Evolutionary conservation across 495 filamentous ascomycete genomes (phyloP), one percentile per base, ranked within the genome.

Genomic region (Trichoderma gamsii): DNA sequence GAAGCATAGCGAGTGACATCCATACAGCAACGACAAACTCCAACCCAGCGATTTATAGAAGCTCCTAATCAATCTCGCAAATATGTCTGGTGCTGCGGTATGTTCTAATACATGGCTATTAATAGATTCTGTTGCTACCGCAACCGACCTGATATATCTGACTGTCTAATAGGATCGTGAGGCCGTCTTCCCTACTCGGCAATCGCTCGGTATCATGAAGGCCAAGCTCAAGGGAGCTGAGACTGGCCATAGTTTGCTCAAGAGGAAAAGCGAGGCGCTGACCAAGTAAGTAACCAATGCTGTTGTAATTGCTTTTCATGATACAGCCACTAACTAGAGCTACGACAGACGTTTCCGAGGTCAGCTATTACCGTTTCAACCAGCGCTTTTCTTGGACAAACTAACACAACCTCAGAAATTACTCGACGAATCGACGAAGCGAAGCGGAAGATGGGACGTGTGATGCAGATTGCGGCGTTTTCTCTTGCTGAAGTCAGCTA

Each of bases 401-500:
- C 69, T 69, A 16, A 70, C 69, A 32, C 69, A 69, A 25, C 38
- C 21, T 7, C 69, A 91, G 95, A 99, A 75, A 99, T 99, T 73
- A 97, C 95, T 66, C 85, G 89, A 69, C 92, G 95, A 68, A 98
- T 99, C 79, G 95, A 98, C 81, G 94, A 98, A 78, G 95, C 95
- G 35, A 99, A 99, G 80, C 92, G 92, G 70, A 99, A 99, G 83
- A 99, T 99, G 95, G 95, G 95, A 56, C 88, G 95, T 15, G 96
- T 99, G 16, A 98, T 99, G 95, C 93, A 97, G 75, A 95, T 99
- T 77, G 95, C 95, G 15, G 92, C 96, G 35, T 97, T 99, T 78
- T 97, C 95, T 3, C 85, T 99, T 46, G 96, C 95, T 66, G 96
- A 97, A 84, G 96, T 98, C 41, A 97, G 92, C 66, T 99, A 98